Evolutionary conservation across 1,284 basidiomycete genomes (phyloP), one percentile per base, ranked within the genome.

Genomic region (Cryptococcus sp.): DNA sequence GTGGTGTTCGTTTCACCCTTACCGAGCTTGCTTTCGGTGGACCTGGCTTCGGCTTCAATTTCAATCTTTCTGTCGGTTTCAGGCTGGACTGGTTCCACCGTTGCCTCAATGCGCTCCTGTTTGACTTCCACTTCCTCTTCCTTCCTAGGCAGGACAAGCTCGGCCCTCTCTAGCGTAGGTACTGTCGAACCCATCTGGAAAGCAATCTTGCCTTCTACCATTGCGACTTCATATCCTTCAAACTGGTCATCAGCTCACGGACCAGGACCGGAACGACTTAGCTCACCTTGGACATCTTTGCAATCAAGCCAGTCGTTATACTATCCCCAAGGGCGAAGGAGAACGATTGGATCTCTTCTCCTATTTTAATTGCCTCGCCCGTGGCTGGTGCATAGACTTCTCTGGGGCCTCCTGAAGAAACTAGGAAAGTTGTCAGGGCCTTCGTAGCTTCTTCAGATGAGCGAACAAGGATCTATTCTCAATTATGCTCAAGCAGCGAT

Each of bases 211-310:
- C 92, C 94, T 28, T 85, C 85, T 37, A 98, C 84, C 71, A 87
- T 92, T 18, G 88, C 90, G 39, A 98, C 87, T 72, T 98, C 91
- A 70, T 93, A 98, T 66, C 96, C 94, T 67, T 98, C 96, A 67
- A 97, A 96, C 88, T 94, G 59, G 4, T 28, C 23, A 5, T 41
- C 39, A 41, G 39, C 39, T 41, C 39, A 41, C 11, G 19, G 19
- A 13, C 39, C 14, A 21, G 10, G 39, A n/a, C n/a, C 39, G 18
- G 19, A 19, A 41, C 39, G 9, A 19, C 9, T 34, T 1, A 11
- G 59, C 67, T 56, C 69, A 93, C 92, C 70, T 87, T 83, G 11
- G 91, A 93, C 84, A 97, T 87, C 70, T 85, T 86, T 55, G 64
- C 59, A 7, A 50, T 53, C 21, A 98, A 75, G 1, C 84, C 82